Base-by-base conservation (phyloP, 306 rosid species). In the Hippophae rhamnoides region DNA sequence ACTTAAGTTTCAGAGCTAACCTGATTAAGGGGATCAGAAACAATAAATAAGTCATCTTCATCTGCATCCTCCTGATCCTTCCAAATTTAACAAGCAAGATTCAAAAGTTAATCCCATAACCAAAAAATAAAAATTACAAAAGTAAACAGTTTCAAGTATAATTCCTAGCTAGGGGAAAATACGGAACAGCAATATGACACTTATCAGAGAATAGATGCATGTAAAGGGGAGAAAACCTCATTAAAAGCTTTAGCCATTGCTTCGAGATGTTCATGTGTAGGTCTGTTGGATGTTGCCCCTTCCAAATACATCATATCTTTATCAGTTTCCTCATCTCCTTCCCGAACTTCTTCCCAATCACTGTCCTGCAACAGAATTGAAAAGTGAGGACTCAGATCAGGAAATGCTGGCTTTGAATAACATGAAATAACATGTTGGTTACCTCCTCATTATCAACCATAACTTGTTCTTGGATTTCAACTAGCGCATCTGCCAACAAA, bases 331-430 rank as follows among this genome's bases (percentile, higher is more conserved):
- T 41, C 62, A 43, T 68, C 77, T 57, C 73, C 84, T 1, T 76
- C 75, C 69, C 74, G 78, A 69, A 77, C 73, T 76, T 90, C 98
- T 84, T 90, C 96, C 98, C 98, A 87, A 64, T 87, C 96, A 65
- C 89, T 80, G 63, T 83, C 98, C 98, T 85, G 92, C 62, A 72
- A 52, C 54, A 64, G 54, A 68, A 60, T 61, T 14, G 47, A 25
- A 58, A 45, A 56, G 41, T 25, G 58, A 45, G 56, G 12, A 62
- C 57, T 13, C 10, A 25, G 10, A 51, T 9, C 9, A 31, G 27
- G 51, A 43, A 41, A 11, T 7, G 13, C 43, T 58, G 54, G 54
- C 54, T 40, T 38, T 41, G 10, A 26, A 26, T 43, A 26, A 11
- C 9, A 18, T 46, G 51, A 14, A 26, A 52, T 10, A 13, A 43